Evolutionary conservation across 495 filamentous ascomycete species (phyloP).

Genomic region (Hypoxylon lenormandii): DNA sequence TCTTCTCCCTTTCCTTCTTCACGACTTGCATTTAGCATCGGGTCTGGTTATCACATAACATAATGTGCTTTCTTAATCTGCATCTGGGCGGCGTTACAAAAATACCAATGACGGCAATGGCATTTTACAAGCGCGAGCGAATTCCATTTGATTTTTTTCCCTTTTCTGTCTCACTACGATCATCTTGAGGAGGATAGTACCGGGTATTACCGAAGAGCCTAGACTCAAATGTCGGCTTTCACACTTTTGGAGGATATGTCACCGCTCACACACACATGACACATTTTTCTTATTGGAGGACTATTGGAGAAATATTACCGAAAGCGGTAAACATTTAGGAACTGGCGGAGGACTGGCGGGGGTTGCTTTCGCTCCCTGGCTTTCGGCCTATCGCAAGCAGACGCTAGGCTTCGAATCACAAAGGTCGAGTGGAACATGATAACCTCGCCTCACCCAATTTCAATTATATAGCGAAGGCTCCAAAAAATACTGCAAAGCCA

Average conservation of each 20-base stretch:
- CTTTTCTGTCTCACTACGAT: slow-evolving; percentile 31
- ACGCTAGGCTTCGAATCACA: slow-evolving; percentile 25
- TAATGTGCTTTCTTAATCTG: slow-evolving; percentile 52
- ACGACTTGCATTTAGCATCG: slow-evolving; percentile 45
- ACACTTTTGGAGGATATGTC: slow-evolving; percentile 34
- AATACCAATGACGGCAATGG: slow-evolving; percentile 57
- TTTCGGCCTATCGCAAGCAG: slow-evolving; percentile 31
- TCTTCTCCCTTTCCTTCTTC: slow-evolving; percentile 48
- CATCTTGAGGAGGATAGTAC: slow-evolving; percentile 27
- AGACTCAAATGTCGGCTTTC: slow-evolving; percentile 27
- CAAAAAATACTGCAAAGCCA: slow-evolving; percentile 19
- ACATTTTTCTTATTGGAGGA: slow-evolving; percentile 46
- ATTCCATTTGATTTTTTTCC: slow-evolving; percentile 47
- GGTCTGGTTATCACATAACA: slow-evolving; percentile 39
- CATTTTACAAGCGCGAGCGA: slow-evolving; percentile 51
- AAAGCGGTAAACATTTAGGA: slow-evolving; percentile 45
- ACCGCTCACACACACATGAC: slow-evolving; percentile 45
- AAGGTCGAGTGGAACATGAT: slow-evolving; percentile 43
- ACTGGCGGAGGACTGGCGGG: slow-evolving; percentile 16
- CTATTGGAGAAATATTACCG: slow-evolving; percentile 44
- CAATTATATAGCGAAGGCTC: slow-evolving; percentile 41
- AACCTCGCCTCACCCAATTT: slow-evolving; percentile 42
- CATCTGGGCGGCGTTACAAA: slow-evolving; percentile 60
- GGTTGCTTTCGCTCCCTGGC: slow-evolving; percentile 49
- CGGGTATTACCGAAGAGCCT: slow-evolving; percentile 38